Evolutionary conservation across 441 rosid genomes (phyloP).

Genomic region (Populus hybrid): DNA sequence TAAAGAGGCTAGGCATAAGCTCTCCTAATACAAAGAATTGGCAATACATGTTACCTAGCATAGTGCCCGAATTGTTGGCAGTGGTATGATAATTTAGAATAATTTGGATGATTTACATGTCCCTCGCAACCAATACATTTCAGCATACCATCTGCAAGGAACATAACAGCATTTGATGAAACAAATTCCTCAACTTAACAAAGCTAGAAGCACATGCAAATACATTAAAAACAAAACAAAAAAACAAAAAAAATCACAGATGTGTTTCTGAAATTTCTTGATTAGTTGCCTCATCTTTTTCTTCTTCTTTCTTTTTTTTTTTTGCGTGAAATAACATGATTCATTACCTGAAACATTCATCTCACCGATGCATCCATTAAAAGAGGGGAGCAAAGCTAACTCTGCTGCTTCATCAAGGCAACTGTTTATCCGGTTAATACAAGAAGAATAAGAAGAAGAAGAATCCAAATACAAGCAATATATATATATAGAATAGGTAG

Average conservation of each 20-base stretch:
- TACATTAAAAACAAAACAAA: background rate
- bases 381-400: slow-evolving; percentile 62
- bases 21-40: slow-evolving; percentile 6
- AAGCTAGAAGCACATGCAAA: slow-evolving; percentile 4
- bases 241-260: no score
- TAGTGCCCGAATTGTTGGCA: slow-evolving; percentile 58
- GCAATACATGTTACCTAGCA: slow-evolving; percentile 45
- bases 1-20: background rate
- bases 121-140: slow-evolving; percentile 51
- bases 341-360: slow-evolving; percentile 55
- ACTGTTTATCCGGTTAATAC: slow-evolving; percentile 44
- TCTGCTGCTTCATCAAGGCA: slow-evolving; percentile 89
- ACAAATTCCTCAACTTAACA: slow-evolving; percentile 5
- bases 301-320: no score
- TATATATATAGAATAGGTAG: slow-evolving; percentile 10
- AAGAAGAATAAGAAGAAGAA: slow-evolving; percentile 4
- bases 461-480: background rate
- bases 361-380: slow-evolving; percentile 50
- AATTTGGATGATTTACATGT: slow-evolving; percentile 26
- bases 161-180: slow-evolving; percentile 5
- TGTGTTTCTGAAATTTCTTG: no score
- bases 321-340: slow-evolving; percentile 2
- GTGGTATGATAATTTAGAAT: slow-evolving; percentile 58
- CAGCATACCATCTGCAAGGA: slow-evolving; percentile 49
- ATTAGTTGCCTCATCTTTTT: no score